These are phyloP conservation scores for Coniella vitis DNA, from an alignment of 2,329 filamentous ascomycete species.

Conservation along the genomic window DNA sequence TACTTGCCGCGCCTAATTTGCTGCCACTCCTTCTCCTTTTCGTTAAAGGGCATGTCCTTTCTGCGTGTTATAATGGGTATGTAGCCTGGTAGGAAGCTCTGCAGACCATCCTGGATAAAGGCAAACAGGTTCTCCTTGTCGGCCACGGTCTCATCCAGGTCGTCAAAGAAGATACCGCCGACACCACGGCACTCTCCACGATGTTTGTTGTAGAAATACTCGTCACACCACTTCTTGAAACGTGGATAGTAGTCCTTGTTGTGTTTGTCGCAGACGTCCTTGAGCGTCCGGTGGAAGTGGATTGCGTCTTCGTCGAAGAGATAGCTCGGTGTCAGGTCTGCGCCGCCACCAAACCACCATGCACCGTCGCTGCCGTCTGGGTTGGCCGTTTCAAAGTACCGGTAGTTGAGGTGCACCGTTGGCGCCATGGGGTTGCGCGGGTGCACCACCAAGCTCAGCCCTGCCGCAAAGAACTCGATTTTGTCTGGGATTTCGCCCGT, in stretches of 20 bases:
- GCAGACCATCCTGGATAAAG: constrained; percentile 78
- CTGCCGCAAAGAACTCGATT: constrained; percentile 91
- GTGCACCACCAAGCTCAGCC: constrained; percentile 87
- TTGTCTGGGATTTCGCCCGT: constrained; percentile 57
- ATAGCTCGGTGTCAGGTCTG: constrained; percentile 87
- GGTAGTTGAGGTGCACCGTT: constrained; percentile 96
- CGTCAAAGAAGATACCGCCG: constrained; percentile 98
- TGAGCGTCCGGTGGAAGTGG: constrained; percentile 92
- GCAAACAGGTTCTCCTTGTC: constrained; percentile 85
- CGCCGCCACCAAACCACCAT: constrained; percentile 98
- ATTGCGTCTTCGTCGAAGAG: constrained; percentile 96
- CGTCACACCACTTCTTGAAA: constrained; percentile 98
- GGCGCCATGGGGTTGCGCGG: constrained; percentile 94
- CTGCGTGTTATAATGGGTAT: constrained; percentile 79
- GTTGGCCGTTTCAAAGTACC: constrained; percentile 95
- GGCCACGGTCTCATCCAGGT: constrained; percentile 80
- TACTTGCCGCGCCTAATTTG: constrained; percentile 91
- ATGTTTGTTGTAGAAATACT: constrained; percentile 95
- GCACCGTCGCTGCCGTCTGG: constrained; percentile 73
- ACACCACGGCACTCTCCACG: constrained; percentile 79
- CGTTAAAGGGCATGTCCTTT: constrained; percentile 87
- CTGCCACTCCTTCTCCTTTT: constrained; percentile 90
- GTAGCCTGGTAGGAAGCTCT: constrained; percentile 85
- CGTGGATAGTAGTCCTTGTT: constrained; percentile 85
- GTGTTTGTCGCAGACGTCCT: constrained; percentile 87